phyloP scores from a whole-genome alignment of 345 rosid species.

The Gossypium raimondii region DNA sequence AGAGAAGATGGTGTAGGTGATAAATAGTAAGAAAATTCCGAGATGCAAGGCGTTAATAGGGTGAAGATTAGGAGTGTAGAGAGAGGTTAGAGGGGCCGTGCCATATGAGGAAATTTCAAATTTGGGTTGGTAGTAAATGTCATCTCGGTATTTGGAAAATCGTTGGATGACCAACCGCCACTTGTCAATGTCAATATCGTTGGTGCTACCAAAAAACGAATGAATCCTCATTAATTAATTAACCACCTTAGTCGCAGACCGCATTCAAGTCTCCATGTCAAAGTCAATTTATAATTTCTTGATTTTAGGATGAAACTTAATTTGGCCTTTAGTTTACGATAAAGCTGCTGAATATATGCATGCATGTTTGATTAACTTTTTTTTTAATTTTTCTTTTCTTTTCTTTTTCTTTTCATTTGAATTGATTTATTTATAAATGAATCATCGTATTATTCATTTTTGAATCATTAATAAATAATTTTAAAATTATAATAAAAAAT shows the following conservation, averaged over 20 bases:
- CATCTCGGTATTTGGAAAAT: not conserved
- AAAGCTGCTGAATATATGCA: not conserved
- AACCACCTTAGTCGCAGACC: not conserved
- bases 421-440: no score
- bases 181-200: not conserved
- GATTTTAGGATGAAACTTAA: not conserved
- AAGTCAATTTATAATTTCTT: not conserved
- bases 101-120: not conserved
- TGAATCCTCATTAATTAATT: not conserved
- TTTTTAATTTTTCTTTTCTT: not conserved
- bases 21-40: not conserved
- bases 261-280: not conserved
- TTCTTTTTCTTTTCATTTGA: not conserved
- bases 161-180: not conserved
- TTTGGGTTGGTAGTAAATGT: no score
- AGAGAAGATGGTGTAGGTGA: not conserved
- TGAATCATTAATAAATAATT: not conserved
- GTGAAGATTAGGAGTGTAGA: not conserved
- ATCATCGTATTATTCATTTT: not conserved
- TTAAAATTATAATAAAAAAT: not conserved
- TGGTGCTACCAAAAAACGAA: not conserved
- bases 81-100: no score
- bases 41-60: not conserved
- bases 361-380: not conserved
- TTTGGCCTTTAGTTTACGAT: not conserved